phyloP scores from a whole-genome alignment of 768 basidiomycete species.

The Mycena crocata region DNA sequence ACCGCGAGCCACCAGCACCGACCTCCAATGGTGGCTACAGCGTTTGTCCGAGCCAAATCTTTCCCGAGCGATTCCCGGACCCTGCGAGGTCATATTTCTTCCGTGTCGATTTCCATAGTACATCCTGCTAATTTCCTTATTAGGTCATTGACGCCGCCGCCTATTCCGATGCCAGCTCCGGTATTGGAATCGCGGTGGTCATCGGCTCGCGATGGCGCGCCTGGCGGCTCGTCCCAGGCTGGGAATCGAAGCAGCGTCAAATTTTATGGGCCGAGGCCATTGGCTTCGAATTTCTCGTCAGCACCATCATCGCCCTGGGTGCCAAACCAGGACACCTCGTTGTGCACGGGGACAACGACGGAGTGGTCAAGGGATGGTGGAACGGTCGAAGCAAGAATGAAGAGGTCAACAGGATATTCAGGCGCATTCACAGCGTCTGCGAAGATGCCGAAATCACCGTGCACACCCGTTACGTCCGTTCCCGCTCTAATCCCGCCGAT shows the following conservation, averaged over 20 bases:
- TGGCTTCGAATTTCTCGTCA: slow-evolving; percentile 50
- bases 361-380: slow-evolving; percentile 51
- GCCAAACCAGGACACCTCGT: slow-evolving; percentile 22
- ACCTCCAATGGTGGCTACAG: slow-evolving; percentile 48
- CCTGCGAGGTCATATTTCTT: neutral
- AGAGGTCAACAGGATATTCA: too few relatives aligned
- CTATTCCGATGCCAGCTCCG: too few relatives aligned
- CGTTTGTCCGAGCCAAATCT: slow-evolving; percentile 8
- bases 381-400: slow-evolving; percentile 45
- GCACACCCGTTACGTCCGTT: neutral
- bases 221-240: slow-evolving; percentile 39
- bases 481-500: slow-evolving; percentile 1
- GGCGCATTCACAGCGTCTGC: too few relatives aligned
- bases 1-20: slow-evolving; percentile 41
- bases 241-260: slow-evolving; percentile 44
- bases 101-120: too few relatives aligned
- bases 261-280: slow-evolving; percentile 62
- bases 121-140: too few relatives aligned
- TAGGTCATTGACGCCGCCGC: too few relatives aligned
- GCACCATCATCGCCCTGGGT: slow-evolving; percentile 23
- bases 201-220: slow-evolving; percentile 33
- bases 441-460: too few relatives aligned
- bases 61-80: neutral
- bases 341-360: slow-evolving; percentile 43
- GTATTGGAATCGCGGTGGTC: neutral